Percentiles rank a stretch among this genome's conserved stretches.
These are phyloP conservation scores for Nicotiana paniculata DNA, from an alignment of 257 asterid species.

Conservation along the genomic window DNA sequence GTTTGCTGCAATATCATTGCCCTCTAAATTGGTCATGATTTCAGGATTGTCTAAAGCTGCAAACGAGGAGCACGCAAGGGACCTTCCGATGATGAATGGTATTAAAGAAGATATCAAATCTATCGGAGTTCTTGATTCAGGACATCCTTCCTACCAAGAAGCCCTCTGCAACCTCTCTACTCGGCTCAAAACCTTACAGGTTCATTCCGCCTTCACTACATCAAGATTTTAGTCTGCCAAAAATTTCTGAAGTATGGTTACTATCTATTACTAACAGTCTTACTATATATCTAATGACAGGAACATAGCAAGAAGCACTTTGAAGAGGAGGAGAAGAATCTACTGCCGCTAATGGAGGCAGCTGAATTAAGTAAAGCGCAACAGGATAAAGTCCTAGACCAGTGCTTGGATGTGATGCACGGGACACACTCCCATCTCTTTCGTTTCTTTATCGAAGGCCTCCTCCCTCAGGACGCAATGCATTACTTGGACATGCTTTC, in stretches of 20 bases:
- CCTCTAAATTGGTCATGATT: neutral
- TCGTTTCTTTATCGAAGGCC: conserved; percentile 85
- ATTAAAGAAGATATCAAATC: conserved; percentile 94
- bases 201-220: conserved; percentile 4
- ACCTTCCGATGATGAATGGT: conserved; percentile 92
- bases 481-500: conserved; percentile 72
- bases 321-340: conserved; percentile 78
- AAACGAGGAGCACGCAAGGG: conserved; percentile 80
- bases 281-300: conserved; percentile 24
- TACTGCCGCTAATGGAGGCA: conserved; percentile 90
- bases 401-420: conserved; percentile 72
- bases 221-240: neutral
- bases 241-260: neutral
- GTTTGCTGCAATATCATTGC: neutral
- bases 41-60: conserved; percentile 91
- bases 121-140: conserved; percentile 72
- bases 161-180: conserved; percentile 47
- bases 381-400: conserved; percentile 62
- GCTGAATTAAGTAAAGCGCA: conserved; percentile 62
- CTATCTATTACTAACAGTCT: neutral
- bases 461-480: conserved; percentile 83
- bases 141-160: conserved; percentile 79
- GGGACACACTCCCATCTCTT: conserved; percentile 79
- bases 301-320: conserved; percentile 72
- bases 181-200: conserved; percentile 72